A percentile compares a stretch with the other conserved stretches of the same genome.
These are phyloP conservation scores for Pseudonitzschia pungens DNA, from an alignment of 108 stramenopile genomes.

Conservation along the genomic window DNA sequence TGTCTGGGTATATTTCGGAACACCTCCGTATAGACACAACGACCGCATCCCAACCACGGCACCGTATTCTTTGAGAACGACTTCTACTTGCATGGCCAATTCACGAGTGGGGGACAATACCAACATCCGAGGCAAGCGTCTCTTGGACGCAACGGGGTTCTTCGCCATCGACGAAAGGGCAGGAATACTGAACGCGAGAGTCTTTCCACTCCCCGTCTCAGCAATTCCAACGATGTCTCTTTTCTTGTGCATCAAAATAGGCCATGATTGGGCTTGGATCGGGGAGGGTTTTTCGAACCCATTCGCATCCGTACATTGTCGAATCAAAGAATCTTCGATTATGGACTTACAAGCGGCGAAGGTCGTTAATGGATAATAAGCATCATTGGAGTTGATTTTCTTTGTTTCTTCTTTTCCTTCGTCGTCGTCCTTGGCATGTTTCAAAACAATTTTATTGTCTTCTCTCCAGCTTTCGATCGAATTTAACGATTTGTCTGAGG, in stretches of 20 bases:
- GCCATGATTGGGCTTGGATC: slow-evolving; percentile 98
- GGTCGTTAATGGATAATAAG: slow-evolving; percentile 61
- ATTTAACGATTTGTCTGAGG: slow-evolving; percentile 29
- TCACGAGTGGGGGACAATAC: slow-evolving; percentile 98
- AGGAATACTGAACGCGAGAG: slow-evolving; percentile 94
- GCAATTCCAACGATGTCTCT: slow-evolving; percentile 95
- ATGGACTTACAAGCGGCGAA: slow-evolving; percentile 65
- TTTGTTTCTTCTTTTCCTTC: slow-evolving; percentile 52
- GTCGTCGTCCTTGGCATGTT: slow-evolving; percentile 56
- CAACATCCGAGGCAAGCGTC: slow-evolving; percentile 83
- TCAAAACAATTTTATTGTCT: slow-evolving; percentile 83
- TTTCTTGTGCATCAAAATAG: slow-evolving; percentile 42
- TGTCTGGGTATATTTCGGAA: slow-evolving; percentile 89
- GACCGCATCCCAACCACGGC: slow-evolving; percentile 69
- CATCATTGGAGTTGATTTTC: slow-evolving; percentile 30
- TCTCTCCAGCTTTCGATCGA: slow-evolving; percentile 66
- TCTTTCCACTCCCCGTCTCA: slow-evolving; percentile 97
- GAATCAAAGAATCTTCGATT: slow-evolving; percentile 45
- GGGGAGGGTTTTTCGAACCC: slow-evolving; percentile 88
- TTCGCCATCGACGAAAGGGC: slow-evolving; percentile 76
- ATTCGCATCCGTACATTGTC: slow-evolving; percentile 79
- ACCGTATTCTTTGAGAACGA: slow-evolving; percentile 91
- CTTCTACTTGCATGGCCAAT: slow-evolving; percentile 95
- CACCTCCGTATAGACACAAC: slow-evolving; percentile 94
- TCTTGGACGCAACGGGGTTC: slow-evolving; percentile 24